Base-by-base conservation (phyloP, 306 rosid species). In the Albizia julibrissin region DNA sequence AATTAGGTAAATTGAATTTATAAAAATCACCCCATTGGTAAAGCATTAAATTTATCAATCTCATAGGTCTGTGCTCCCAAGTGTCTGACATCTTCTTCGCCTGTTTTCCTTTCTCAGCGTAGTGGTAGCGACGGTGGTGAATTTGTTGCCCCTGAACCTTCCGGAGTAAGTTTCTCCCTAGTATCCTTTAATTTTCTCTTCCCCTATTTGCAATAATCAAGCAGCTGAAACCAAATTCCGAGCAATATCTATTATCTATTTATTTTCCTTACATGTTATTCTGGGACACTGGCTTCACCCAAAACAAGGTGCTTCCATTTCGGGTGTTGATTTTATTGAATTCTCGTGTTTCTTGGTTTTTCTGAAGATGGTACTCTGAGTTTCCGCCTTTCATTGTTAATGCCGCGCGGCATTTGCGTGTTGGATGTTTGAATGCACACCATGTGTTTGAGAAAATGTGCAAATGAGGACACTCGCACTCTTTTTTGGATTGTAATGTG, bases 391-490 rank as follows among this genome's bases (percentile, higher is more conserved):
- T 43, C 26, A 29, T 21, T 31, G 19, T 40, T 13, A 29, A 13
- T 42, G 31, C 27, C 29, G 33, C 22, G 47, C n/a, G 0, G 40
- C n/a, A 19, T 79, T 39, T 39, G 2, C 46, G 19, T 50, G n/a
- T 21, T 19, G 49, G 49, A 43, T 44, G 40, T 21, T 59, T 59
- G 18, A 19, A 72, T 3, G 87, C 85, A 74, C 84, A 54, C 85
- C 85, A 84, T 10, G 56, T 87, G 89, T 87, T 81, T 87, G 87
- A 4, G 39, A 49, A 80, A 86, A 74, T 14, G 16, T 43, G 44
- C 52, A 68, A 73, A 79, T 76, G 78, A 80, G 37, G 31, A 10
- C 15, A 37, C 21, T 79, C n/a, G 8, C 26, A 12, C 34, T 34
- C 34, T 34, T 15, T 56, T 61, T 16, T 73, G 16, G 69, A 50